Base-by-base conservation (phyloP, 768 basidiomycete genomes). In the Rhizopogon salebrosus region DNA sequence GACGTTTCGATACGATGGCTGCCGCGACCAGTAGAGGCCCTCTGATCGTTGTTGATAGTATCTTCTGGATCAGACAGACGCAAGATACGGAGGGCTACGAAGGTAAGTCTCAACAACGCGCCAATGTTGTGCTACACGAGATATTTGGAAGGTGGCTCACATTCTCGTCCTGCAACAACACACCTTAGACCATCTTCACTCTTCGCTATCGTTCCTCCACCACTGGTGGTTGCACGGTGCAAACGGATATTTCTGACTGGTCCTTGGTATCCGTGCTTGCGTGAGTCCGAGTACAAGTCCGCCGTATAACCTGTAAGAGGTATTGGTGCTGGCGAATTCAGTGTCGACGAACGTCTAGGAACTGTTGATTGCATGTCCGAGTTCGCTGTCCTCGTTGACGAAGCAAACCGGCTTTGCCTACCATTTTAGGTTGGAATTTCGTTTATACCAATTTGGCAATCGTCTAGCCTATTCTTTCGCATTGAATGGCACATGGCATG, bases 161-260 rank as follows among this genome's bases (percentile, higher is more conserved):
- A 88, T 73, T 89, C 89, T 67, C 80, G 82, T n/a, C 89, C 88
- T 1, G 88, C 80, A 10, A 90, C 84, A 2, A 82, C 87, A 67
- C 85, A 88, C 60, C 82, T 70, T 35, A 60, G 62, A 1, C 83
- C 84, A 59, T 90, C 88, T 55, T 84, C 82, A 56, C 77, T 84
- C 60, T 78, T 82, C 22, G 86, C 77, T 40, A 92, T 80, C 1
- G 81, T 71, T 0, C 86, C 87, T 31, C 85, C 84, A 45, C 88
- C 86, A 53, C 65, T 72, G 2, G 80, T 67, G 22, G 82, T 78
- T 23, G 78, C 84, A n/a, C 84, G 75, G 11, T 75, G 72, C 14
- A 87, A 67, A 13, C 83, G 82, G 22, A 85, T 84, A 57, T 74
- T 80, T 31, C 83, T 76, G 18, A 64, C 66, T 0, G 75, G 72